These are phyloP conservation scores for Rubroboletus satanas DNA, from an alignment of 768 basidiomycete species.

Conservation along the genomic window DNA sequence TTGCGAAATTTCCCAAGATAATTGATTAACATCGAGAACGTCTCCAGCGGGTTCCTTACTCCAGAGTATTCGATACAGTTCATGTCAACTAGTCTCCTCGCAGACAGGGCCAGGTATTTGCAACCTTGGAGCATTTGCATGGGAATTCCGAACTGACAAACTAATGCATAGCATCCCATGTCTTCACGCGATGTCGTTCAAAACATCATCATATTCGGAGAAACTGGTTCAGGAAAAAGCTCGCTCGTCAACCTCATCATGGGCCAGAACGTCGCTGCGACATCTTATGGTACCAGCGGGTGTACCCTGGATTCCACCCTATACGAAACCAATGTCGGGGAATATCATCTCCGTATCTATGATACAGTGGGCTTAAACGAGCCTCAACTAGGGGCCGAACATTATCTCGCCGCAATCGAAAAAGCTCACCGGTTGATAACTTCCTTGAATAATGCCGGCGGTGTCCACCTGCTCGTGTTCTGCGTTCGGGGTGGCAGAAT, in stretches of 20 bases:
- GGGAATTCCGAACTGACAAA: slow-evolving; percentile 4
- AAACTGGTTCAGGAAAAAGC: slow-evolving; percentile 39
- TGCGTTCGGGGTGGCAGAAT: slow-evolving; percentile 37
- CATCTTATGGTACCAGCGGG: slow-evolving; percentile 33
- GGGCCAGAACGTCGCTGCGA: slow-evolving; percentile 26
- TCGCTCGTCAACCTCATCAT: slow-evolving; percentile 42
- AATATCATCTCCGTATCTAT: slow-evolving; percentile 21
- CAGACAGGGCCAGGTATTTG: slow-evolving; percentile 5
- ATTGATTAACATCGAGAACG: slow-evolving; percentile 1
- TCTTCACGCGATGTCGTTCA: slow-evolving; percentile 11
- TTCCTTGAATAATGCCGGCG: slow-evolving; percentile 25
- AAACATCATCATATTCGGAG: slow-evolving; percentile 32
- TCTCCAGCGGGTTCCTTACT: neutral
- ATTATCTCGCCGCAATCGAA: slow-evolving; percentile 26
- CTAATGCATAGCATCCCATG: slow-evolving; percentile 12
- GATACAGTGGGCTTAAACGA: slow-evolving; percentile 34
- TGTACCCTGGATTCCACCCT: slow-evolving; percentile 34
- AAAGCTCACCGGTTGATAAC: slow-evolving; percentile 32
- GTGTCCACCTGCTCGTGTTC: slow-evolving; percentile 38
- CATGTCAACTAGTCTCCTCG: neutral
- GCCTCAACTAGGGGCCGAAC: slow-evolving; percentile 20
- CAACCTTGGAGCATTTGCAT: neutral
- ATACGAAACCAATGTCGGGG: slow-evolving; percentile 16
- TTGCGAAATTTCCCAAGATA: neutral
- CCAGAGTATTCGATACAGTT: neutral